Evolutionary conservation across 179 eudicot genomes (phyloP).

Genomic region (Spergularia azorica): DNA sequence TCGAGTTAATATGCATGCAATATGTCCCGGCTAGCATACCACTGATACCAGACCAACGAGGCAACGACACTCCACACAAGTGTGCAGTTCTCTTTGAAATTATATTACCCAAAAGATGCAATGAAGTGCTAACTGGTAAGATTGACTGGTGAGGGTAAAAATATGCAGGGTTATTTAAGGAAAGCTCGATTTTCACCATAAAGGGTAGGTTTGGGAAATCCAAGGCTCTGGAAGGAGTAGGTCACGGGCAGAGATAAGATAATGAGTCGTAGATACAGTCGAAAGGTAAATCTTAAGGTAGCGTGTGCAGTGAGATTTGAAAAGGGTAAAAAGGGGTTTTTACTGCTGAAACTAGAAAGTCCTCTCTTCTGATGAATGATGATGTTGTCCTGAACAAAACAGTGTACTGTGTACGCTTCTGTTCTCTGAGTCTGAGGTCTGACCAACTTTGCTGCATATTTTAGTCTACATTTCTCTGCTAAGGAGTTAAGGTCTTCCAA

Average conservation of each 20-base stretch:
- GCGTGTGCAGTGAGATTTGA: slow-evolving; percentile 16
- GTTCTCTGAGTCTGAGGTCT: background rate
- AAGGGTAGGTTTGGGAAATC: background rate
- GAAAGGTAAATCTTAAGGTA: background rate
- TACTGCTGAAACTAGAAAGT: background rate
- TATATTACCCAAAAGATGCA: too few relatives aligned
- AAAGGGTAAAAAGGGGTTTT: background rate
- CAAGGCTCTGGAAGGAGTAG: background rate
- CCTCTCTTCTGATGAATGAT: background rate
- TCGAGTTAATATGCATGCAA: too few relatives aligned
- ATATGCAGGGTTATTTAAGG: background rate
- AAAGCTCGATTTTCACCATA: background rate
- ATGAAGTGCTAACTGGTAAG: too few relatives aligned
- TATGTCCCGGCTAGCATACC: too few relatives aligned
- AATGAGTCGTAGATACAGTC: too few relatives aligned
- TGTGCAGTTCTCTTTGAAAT: too few relatives aligned
- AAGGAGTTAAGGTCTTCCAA: background rate
- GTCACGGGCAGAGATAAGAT: too few relatives aligned
- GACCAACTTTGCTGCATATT: background rate
- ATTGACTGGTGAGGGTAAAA: background rate
- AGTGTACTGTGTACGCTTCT: slow-evolving; percentile 6
- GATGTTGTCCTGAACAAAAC: background rate
- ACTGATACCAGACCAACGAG: too few relatives aligned
- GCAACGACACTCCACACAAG: too few relatives aligned
- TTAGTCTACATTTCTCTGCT: background rate